phyloP scores from a whole-genome alignment of 345 rosid genomes.

The Aethionema arabicum region DNA sequence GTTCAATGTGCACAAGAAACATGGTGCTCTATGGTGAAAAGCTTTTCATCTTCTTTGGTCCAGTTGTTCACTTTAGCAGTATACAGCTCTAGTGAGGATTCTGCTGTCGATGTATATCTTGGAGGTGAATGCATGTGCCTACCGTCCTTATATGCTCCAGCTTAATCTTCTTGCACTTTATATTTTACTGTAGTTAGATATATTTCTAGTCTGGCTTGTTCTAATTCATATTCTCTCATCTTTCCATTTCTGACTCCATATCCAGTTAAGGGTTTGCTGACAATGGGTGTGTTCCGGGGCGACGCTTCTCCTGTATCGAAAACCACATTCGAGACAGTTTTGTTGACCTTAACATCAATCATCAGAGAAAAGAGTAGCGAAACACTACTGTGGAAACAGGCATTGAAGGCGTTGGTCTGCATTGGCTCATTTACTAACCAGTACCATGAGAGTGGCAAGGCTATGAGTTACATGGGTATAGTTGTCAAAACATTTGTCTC shows the following conservation, averaged over 20 bases:
- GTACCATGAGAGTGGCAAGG: constrained; percentile 54
- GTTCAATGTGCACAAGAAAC: constrained; percentile 40
- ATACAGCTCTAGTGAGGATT: constrained; percentile 30
- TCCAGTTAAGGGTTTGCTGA: constrained; percentile 86
- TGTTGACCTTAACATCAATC: constrained; percentile 55
- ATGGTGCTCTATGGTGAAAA: constrained; percentile 51
- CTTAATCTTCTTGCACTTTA: constrained; percentile 1
- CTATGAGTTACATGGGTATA: constrained; percentile 50
- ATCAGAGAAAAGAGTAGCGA: constrained; percentile 44
- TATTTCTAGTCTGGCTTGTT: constrained; percentile 13
- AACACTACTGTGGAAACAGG: constrained; percentile 58
- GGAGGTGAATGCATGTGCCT: constrained; percentile 60
- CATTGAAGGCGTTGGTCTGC: constrained; percentile 64
- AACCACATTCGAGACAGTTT: constrained; percentile 60
- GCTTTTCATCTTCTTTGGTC: constrained; percentile 50
- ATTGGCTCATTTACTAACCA: constrained; percentile 64
- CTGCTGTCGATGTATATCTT: constrained; percentile 45
- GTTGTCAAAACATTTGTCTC: constrained; percentile 61
- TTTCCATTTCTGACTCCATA: constrained; percentile 24
- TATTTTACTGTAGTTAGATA: constrained; percentile 15
- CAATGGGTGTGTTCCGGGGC: constrained; percentile 60
- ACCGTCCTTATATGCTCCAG: constrained; percentile 21
- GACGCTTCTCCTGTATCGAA: constrained; percentile 48
- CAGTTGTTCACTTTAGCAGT: constrained; percentile 46
- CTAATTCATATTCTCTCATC: background rate